Conservation (phyloP, 2,329 filamentous ascomycete genomes). For the Alternaria panax region DNA sequence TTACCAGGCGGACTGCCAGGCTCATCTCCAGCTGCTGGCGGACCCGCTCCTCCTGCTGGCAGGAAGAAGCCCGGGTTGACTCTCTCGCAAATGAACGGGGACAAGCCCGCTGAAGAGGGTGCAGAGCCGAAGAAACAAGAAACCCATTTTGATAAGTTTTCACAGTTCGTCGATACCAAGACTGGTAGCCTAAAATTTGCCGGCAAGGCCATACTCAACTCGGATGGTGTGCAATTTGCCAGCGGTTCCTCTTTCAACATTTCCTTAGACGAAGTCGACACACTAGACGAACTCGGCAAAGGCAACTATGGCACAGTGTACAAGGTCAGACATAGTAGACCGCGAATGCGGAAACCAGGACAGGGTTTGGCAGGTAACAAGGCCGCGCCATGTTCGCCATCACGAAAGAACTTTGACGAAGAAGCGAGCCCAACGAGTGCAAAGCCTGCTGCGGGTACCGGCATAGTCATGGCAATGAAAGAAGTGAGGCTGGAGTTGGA, state of each 20-base stretch:
- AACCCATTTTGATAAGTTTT: slow-evolving; percentile 69
- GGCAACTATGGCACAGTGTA: slow-evolving; percentile 99
- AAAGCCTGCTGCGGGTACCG: slow-evolving; percentile 63
- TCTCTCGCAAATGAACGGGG: slow-evolving; percentile 55
- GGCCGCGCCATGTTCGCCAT: slow-evolving; percentile 46
- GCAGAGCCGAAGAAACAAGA: slow-evolving; percentile 44
- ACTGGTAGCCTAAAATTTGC: slow-evolving; percentile 92
- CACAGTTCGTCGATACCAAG: slow-evolving; percentile 88
- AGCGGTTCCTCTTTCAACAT: slow-evolving; percentile 91
- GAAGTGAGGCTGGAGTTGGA: slow-evolving; percentile 95
- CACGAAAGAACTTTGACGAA: slow-evolving; percentile 41
- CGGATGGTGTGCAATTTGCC: slow-evolving; percentile 89
- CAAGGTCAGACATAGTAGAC: slow-evolving; percentile 87
- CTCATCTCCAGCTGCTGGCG: slow-evolving; percentile 51
- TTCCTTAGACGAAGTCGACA: slow-evolving; percentile 94
- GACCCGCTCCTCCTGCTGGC: slow-evolving; percentile 40
- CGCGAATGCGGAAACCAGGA: slow-evolving; percentile 66
- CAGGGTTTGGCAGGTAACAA: slow-evolving; percentile 68
- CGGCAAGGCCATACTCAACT: slow-evolving; percentile 88
- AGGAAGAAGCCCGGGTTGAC: slow-evolving; percentile 54
- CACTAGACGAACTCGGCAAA: slow-evolving; percentile 90
- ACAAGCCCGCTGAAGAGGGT: slow-evolving; percentile 23
- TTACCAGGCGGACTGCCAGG: slow-evolving; percentile 63
- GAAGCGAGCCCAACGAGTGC: slow-evolving; percentile 47
- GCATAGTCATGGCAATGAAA: slow-evolving; percentile 98